Evolutionary conservation across 345 rosid species (phyloP).

Genomic region (Physaria fendleri): DNA sequence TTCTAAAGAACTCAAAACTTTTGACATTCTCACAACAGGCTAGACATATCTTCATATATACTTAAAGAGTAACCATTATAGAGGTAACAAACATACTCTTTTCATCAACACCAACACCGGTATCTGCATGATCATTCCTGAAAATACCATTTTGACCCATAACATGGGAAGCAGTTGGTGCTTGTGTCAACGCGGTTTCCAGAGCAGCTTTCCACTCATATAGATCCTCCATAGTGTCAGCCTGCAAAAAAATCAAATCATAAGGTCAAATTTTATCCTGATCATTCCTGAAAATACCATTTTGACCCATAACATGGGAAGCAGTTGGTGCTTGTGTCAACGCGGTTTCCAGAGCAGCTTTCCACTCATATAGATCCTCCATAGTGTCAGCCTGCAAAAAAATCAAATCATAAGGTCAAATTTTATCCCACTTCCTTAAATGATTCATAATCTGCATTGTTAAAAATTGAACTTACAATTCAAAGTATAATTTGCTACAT

Average conservation of each 20-base stretch:
- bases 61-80: background rate
- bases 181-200: constrained; percentile 82
- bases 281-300: constrained; percentile 64
- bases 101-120: constrained; percentile 38
- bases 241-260: constrained; percentile 45
- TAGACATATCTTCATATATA: background rate
- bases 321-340: constrained; percentile 85
- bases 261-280: background rate
- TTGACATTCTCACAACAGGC: constrained; percentile 7
- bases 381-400: constrained; percentile 68
- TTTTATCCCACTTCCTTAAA: background rate
- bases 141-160: constrained; percentile 79
- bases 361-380: constrained; percentile 92
- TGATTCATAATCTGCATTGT: background rate
- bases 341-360: constrained; percentile 84
- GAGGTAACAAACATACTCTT: constrained; percentile 25
- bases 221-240: constrained; percentile 83
- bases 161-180: constrained; percentile 69
- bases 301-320: constrained; percentile 65
- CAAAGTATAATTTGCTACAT: background rate
- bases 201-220: constrained; percentile 88
- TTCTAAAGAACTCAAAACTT: background rate
- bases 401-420: background rate
- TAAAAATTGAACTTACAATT: background rate
- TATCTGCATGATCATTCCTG: constrained; percentile 58